Base-by-base conservation (phyloP, 1,284 basidiomycete genomes). In the Xanthoconium separans region DNA sequence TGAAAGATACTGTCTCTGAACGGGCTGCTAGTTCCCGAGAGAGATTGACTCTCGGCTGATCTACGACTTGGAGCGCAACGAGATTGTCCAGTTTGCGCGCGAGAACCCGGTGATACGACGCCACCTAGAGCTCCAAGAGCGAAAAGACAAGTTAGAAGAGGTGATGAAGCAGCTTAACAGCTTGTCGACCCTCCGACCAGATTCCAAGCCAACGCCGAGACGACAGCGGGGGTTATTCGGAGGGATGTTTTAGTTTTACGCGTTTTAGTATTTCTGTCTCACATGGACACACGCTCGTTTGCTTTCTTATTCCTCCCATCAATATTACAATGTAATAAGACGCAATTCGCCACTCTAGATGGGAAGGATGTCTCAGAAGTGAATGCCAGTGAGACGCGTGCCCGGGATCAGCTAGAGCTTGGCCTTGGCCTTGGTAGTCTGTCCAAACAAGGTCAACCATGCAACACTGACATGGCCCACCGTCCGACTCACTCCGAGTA, bases 141-240 rank as follows among this genome's bases (percentile, higher is more conserved):
- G 95, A 34, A 99, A 98, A 68, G 95, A 98, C 68, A 98, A 98
- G 74, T 79, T 99, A n/a, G 95, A 98, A 70, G 88, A 95, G 80
- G 93, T 93, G 43, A 93, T 94, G 89, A 89, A 91, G 66, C 91
- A 92, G 57, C 80, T 96, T 30, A 93, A 93, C 65, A 87, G 89
- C 59, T 73, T 96, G 36, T 91, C 90, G 13, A 91, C 89, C 44
- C 78, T 95, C 44, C 86, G 92, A 41, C 77, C 89, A 39, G 91
- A 93, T 66, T 78, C 84, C 44, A 82, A 89, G 61, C 83, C 86
- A 33, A 75, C 81, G 10, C 80, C 84, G 31, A 81, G 88, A 51
- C 78, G 88, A 58, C 79, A 85, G 59, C 78, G 86, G 27, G 89
- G 90, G 37, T 74, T 92, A 6, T 92, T 92, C 61, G 82, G 88